A percentile compares a stretch with the other conserved stretches of the same genome.
Evolutionary conservation across 2,329 filamentous ascomycete species (phyloP).

Genomic region (Coniochaeta ligniaria): DNA sequence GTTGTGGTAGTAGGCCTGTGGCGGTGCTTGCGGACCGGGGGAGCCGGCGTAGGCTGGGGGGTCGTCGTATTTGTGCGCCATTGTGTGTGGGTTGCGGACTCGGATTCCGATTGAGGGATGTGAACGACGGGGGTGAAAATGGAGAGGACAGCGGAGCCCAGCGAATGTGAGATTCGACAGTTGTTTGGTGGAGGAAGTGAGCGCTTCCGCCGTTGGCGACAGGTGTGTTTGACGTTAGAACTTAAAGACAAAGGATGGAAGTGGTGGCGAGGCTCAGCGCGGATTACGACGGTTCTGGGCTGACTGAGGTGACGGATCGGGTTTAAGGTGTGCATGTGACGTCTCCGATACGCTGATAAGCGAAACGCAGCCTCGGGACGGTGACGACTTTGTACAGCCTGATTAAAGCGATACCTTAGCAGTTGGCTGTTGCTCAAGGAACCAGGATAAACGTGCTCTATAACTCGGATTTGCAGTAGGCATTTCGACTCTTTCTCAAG

Average conservation of each 20-base stretch:
- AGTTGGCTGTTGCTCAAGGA: background rate
- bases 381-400: background rate
- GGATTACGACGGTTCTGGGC: background rate
- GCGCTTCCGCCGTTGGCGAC: background rate
- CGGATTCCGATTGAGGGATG: background rate
- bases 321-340: background rate
- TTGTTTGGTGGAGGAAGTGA: background rate
- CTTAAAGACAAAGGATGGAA: background rate
- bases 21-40: conserved; percentile 33
- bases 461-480: background rate
- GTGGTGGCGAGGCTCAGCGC: background rate
- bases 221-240: background rate
- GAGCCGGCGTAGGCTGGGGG: conserved; percentile 40
- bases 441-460: background rate
- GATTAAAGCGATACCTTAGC: background rate
- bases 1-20: conserved; percentile 27
- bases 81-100: conserved; percentile 13
- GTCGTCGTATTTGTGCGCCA: conserved; percentile 44
- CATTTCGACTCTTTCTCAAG: background rate
- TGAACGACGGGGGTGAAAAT: background rate
- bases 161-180: background rate
- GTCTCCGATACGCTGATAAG: background rate
- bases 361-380: background rate
- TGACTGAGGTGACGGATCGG: background rate
- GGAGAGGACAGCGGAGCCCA: background rate